Evolutionary conservation across 1,284 basidiomycete genomes (phyloP), one percentile per base, ranked within the genome.

Genomic region (Xerocomus nothofagi): DNA sequence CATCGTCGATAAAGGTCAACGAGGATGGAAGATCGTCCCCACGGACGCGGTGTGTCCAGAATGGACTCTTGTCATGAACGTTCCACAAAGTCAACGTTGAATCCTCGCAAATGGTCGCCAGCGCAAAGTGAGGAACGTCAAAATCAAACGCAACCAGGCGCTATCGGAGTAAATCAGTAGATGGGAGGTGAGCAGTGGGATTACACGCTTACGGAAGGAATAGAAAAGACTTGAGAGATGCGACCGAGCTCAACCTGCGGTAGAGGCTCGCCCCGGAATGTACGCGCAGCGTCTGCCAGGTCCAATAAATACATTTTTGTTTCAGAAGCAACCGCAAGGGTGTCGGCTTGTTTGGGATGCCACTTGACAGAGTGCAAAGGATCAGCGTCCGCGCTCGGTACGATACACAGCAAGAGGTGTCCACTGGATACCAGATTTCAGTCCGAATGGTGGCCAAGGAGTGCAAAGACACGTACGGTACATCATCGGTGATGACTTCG

Each of bases 61-160:
- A 88, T 1, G 87, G 81, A 37, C 82, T 62, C 61, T 80, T 81
- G 65, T 89, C 86, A 51, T 81, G 82, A 58, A 86, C 81, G 57
- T 86, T 86, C 88, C 88, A 91, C 54, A 86, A 76, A 4, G 82
- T 86, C 36, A 91, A 70, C 0, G 80, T 88, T 9, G 88, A 88
- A 60, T 91, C 89, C 53, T 83, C 82, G 15, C 86, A 86, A 53
- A 91, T 85, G 15, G 85, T 86, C 20, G 86, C 87, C 44, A 91
- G 73, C 9, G 85, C 83, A 63, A 81, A 80, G 53, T 87, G 83
- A 36, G 79, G 71, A 41, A 84, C 78, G 57, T 90, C 88, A 59
- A 91, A 91, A 57, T 91, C 88, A 58, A 91, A 89, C 43, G 87
- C 84, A 58, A 88, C 78, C 56, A 91, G 78, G 47, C 83, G 79